phyloP scores from a whole-genome alignment of 1,139 yeast species.

The Nakaseomyces kungkrabaensis region DNA sequence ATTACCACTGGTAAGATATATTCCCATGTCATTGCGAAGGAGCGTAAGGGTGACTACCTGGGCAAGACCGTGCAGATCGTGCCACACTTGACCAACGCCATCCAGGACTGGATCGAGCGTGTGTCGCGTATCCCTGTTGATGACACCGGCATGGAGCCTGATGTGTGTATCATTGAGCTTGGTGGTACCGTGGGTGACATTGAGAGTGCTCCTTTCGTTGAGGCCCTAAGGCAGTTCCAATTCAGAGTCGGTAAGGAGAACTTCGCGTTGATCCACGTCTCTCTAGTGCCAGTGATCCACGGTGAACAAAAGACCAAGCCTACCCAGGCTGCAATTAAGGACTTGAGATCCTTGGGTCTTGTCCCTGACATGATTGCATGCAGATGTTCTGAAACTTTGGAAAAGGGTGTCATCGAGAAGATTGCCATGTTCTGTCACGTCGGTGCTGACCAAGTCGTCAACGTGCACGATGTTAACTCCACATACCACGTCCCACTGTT shows the following conservation, averaged over 20 bases:
- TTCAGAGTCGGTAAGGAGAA: conserved; percentile 90
- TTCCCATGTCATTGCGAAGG: conserved; percentile 86
- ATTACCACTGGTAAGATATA: conserved; percentile 97
- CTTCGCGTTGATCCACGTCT: conserved; percentile 92
- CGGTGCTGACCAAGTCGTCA: conserved; percentile 93
- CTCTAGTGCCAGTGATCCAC: conserved; percentile 92
- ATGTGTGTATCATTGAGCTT: conserved; percentile 88
- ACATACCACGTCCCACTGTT: conserved; percentile 95
- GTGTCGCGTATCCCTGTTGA: conserved; percentile 91
- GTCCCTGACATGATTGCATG: conserved; percentile 97
- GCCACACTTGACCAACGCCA: conserved; percentile 93
- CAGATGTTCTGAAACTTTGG: conserved; percentile 82
- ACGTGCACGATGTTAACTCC: conserved; percentile 93
- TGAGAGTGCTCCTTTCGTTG: conserved; percentile 97
- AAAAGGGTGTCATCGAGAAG: conserved; percentile 75
- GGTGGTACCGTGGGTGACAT: conserved; percentile 99
- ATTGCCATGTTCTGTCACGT: conserved; percentile 99
- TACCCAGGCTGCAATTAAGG: conserved; percentile 97
- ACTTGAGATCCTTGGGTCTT: conserved; percentile 87
- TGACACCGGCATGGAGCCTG: conserved; percentile 78
- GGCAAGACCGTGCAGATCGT: conserved; percentile 99
- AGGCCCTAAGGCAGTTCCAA: conserved; percentile 97
- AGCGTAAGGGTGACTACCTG: conserved; percentile 92
- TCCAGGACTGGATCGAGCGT: conserved; percentile 96
- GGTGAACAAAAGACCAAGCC: conserved; percentile 99